Evolutionary conservation across 139 green algal species (phyloP).

Genomic region (Chlorella sp.): DNA sequence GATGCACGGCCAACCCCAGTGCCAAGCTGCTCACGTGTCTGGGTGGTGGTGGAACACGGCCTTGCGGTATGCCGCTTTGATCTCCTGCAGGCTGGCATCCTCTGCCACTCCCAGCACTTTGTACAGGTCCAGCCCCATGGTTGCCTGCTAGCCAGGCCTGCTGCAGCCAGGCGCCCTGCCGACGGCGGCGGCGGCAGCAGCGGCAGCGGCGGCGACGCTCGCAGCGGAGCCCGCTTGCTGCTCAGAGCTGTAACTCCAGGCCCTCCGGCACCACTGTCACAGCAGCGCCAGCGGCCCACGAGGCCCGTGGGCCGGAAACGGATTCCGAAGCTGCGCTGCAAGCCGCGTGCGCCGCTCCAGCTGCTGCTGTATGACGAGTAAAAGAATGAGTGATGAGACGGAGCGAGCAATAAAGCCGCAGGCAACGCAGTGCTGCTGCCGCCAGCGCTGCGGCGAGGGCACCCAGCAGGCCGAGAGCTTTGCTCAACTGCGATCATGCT

Average conservation of each 20-base stretch:
- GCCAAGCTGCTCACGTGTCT: conserved; percentile 23
- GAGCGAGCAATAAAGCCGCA: neutral
- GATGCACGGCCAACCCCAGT: neutral
- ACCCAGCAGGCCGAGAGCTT: too few species aligned
- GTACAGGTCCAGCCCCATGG: conserved; percentile 22
- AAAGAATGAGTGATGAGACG: too few species aligned
- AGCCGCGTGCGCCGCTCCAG: too few species aligned
- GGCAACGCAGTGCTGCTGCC: neutral
- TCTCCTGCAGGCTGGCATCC: conserved; percentile 10
- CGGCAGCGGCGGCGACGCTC: neutral
- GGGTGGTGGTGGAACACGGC: conserved; percentile 40
- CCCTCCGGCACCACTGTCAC: too few species aligned
- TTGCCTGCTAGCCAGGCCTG: neutral
- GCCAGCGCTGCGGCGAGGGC: neutral
- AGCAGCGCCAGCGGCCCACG: too few species aligned
- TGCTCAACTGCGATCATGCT: too few species aligned
- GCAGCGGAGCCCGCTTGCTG: neutral
- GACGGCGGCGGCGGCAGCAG: neutral
- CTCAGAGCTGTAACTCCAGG: too few species aligned
- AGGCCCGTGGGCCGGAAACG: too few species aligned
- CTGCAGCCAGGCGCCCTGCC: neutral
- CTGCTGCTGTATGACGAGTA: too few species aligned
- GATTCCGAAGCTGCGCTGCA: too few species aligned
- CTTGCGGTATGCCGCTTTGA: conserved; percentile 34
- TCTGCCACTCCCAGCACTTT: conserved; percentile 20